Conservation (phyloP, 345 rosid species). For the Trapa incisa region DNA sequence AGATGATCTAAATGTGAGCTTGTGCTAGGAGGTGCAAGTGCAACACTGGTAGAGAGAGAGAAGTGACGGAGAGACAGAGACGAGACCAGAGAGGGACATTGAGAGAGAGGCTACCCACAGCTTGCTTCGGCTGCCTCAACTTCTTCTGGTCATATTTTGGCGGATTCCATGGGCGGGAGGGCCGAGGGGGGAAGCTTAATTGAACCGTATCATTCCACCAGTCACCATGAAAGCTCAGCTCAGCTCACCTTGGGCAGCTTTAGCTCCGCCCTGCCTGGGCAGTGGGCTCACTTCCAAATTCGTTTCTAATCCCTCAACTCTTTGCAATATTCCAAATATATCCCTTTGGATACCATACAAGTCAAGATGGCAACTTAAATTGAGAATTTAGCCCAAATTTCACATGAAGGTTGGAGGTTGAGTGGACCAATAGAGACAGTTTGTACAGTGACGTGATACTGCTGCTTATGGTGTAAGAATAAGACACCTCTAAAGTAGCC, state of each 20-base stretch:
- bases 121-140: not conserved
- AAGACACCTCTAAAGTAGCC: no score
- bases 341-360: no score
- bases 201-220: not conserved
- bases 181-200: not conserved
- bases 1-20: no score
- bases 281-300: not conserved
- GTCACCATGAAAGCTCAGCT: not conserved
- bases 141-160: slow-evolving; percentile 7
- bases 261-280: no score
- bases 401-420: no score
- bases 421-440: no score
- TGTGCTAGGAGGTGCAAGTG: not conserved
- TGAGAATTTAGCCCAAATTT: no score
- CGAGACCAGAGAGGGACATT: not conserved
- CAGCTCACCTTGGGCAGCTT: not conserved
- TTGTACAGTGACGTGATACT: no score
- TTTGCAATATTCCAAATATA: no score
- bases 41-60: not conserved
- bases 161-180: not conserved
- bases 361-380: no score
- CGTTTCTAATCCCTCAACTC: not conserved
- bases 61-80: no score
- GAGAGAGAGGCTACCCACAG: not conserved
- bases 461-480: no score